A percentile compares a stretch with the other conserved stretches of the same genome.
phyloP scores from a whole-genome alignment of 257 asterid genomes.

The Solanum clarkiae region DNA sequence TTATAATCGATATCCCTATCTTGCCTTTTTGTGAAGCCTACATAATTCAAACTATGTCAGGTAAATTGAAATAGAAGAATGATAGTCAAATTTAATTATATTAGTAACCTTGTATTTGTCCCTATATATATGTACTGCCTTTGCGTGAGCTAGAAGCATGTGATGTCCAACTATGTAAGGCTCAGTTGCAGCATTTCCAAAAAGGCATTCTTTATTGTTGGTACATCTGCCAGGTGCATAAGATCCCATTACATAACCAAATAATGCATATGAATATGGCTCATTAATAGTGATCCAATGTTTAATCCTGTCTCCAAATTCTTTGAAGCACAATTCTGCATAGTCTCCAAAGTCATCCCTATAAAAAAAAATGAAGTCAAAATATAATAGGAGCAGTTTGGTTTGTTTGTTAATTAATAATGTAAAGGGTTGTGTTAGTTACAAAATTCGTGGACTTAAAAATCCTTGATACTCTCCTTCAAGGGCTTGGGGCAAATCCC shows the following conservation, averaged over 20 bases:
- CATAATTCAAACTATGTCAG: not conserved
- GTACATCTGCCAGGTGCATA: not conserved
- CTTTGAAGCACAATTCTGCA: not conserved
- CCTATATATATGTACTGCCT: not conserved
- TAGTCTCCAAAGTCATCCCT: not conserved
- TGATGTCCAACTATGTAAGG: not conserved
- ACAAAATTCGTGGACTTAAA: not conserved
- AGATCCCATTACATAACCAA: not conserved
- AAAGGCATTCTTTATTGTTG: not conserved
- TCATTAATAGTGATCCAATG: not conserved
- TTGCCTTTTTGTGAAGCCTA: not conserved
- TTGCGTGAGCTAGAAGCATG: not conserved
- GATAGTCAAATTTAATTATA: no score
- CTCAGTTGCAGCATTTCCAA: not conserved
- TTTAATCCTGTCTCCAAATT: not conserved
- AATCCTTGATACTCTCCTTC: not conserved
- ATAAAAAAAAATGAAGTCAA: not conserved
- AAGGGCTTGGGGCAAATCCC: not conserved
- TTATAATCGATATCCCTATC: not conserved
- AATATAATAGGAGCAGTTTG: not conserved
- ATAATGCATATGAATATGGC: not conserved
- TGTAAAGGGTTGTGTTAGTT: not conserved
- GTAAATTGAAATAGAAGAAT: not conserved
- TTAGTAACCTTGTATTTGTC: not conserved
- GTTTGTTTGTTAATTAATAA: no score